A percentile compares a stretch with the other conserved stretches of the same genome.
These are phyloP conservation scores for Guillardia theta DNA, from an alignment of 78 protist species.

Conservation along the genomic window DNA sequence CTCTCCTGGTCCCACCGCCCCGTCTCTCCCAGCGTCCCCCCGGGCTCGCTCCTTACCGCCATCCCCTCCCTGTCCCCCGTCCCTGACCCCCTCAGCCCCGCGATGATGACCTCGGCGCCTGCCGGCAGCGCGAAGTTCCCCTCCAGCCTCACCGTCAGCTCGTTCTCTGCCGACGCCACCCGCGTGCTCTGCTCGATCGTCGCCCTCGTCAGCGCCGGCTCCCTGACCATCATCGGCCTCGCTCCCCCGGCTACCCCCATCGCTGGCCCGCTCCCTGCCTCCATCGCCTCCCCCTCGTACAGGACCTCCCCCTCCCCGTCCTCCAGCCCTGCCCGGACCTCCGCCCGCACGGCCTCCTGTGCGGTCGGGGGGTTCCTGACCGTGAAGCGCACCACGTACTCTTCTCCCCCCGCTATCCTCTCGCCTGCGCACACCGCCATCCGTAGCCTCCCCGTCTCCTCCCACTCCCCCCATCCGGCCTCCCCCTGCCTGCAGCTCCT, in stretches of 20 bases:
- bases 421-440: too few species aligned
- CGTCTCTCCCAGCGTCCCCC: not conserved
- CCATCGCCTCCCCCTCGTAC: too few species aligned
- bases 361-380: not conserved
- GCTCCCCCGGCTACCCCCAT: not conserved
- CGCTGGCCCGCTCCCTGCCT: not conserved
- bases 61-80: not conserved
- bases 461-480: too few species aligned
- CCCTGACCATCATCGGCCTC: not conserved
- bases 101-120: not conserved
- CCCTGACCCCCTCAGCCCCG: not conserved
- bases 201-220: not conserved
- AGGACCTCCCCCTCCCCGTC: not conserved
- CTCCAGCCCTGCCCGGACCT: not conserved
- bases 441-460: too few species aligned
- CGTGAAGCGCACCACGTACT: not conserved
- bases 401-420: too few species aligned
- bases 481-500: too few species aligned
- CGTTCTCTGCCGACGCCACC: not conserved
- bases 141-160: not conserved
- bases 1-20: not conserved
- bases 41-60: not conserved
- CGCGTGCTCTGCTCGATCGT: not conserved
- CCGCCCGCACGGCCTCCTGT: not conserved
- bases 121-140: not conserved